Conservation (phyloP, 2,329 filamentous ascomycete genomes). For the Penicillium sp. region DNA sequence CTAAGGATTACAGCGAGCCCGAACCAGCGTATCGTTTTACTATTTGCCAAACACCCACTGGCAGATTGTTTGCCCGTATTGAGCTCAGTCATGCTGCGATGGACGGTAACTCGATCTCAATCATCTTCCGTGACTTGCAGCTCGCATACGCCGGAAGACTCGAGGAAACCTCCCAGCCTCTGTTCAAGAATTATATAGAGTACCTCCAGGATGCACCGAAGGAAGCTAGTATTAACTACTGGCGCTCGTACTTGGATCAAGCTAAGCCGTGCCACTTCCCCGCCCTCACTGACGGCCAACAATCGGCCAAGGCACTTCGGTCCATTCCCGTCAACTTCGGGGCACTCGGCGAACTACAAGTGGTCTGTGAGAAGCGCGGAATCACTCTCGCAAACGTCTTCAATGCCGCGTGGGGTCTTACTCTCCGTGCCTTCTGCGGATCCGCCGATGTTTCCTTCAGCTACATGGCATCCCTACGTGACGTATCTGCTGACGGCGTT, state of each 20-base stretch:
- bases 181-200: conserved; percentile 37
- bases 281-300: conserved; percentile 31
- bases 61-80: conserved; percentile 45
- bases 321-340: conserved; percentile 32
- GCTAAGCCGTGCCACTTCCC: conserved; percentile 39
- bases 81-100: conserved; percentile 54
- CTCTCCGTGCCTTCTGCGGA: conserved; percentile 59
- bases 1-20: conserved; percentile 25
- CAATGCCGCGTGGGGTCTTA: conserved; percentile 70
- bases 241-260: conserved; percentile 37
- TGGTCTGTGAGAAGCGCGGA: conserved; percentile 42
- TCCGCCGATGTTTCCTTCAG: conserved; percentile 66
- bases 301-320: conserved; percentile 25
- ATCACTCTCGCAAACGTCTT: conserved; percentile 55
- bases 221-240: conserved; percentile 35
- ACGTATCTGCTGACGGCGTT: conserved; percentile 40
- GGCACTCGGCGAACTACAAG: conserved; percentile 32
- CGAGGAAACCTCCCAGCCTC: conserved; percentile 32
- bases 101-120: conserved; percentile 52
- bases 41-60: conserved; percentile 42
- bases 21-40: conserved; percentile 48
- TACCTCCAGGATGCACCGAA: conserved; percentile 30
- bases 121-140: conserved; percentile 48
- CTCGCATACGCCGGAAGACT: conserved; percentile 47
- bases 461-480: conserved; percentile 44